Evolutionary conservation across 192 early-diverging fungal species (phyloP), one percentile per base, ranked within the genome.

Genomic region (Coemansia sp.): DNA sequence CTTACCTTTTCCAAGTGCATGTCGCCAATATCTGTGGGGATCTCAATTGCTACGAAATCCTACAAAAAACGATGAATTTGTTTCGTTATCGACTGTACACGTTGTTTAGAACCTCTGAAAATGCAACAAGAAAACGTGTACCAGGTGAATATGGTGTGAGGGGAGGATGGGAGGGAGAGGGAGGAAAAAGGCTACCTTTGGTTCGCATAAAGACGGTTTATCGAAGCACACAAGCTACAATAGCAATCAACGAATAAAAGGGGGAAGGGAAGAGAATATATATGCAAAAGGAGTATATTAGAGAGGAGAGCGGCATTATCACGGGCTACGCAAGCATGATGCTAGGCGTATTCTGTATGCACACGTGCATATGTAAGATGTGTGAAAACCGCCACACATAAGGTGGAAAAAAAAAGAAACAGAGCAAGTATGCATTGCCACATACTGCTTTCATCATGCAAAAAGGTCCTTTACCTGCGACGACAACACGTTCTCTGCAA

Each of bases 1-100:
- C 42, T 58, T 80, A 60, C 71, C 77, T 74, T 74, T 74, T 80
- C 77, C 29, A 74, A 40, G 49, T 74, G 71, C 77, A 80, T 78
- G 5, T 62, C 63, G 37, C 3, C 41, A n/a, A 68, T 65, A 24
- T 69, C 29, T 2, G 36, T 42, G 22, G 70, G 62, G 32, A 70
- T 4, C 19, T 62, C 60, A 20, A 70, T 70, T 24, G 60, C 17
- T 12, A 70, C 60, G 25, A 45, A 62, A 12, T 70, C 67, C 67
- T 70, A 70, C 36, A 31, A 2, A 5, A 35, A 7, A n/a, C n/a
- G n/a, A n/a, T n/a, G 32, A 7, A 7, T 35, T 35, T 5, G 2
- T 35, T 35, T 5, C 32, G 32, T 35, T 5, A 29, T n/a, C n/a
- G n/a, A 53, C 29, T 53, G 49, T 31, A 4, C 49, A 53, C 6